Base-by-base conservation (phyloP, 768 basidiomycete species). In the Naganishia randhawae region DNA sequence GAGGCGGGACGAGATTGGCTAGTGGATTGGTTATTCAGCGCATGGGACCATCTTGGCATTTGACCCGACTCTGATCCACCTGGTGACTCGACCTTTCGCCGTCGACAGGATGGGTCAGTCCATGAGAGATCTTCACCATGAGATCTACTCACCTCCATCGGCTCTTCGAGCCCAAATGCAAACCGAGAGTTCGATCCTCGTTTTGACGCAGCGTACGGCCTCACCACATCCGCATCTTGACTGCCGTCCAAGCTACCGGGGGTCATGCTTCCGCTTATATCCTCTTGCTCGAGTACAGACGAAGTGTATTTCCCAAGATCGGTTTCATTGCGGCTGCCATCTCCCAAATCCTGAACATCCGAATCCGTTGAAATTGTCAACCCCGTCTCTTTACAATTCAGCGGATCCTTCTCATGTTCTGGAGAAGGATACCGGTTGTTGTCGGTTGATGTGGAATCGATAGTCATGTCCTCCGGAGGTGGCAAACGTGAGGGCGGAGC, bases 1-100 rank as follows among this genome's bases (percentile, higher is more conserved):
- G 57, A 61, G 2, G 57, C 25, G 27, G 35, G 57, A 41, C 39
- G 22, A 29, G 57, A 61, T 25, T 25, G 37, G n/a, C 33, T 55
- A 17, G 33, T 31, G 32, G 54, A 32, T 31, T 41, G 39, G 29
- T n/a, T n/a, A n/a, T 61, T 39, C 13, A 61, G 39, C 1, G 57
- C 57, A 3, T 61, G 57, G 9, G 57, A 61, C 57, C 57, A 61
- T 61, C 57, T 61, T 19, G 57, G 57, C 11, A 39, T 39, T 29
- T 61, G 57, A 29, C 41, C 57, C n/a, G 57, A 42, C 22, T 61
- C 57, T 19, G 57, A 61, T 27, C 57, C 57, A 17, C 22, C 57
- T 61, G 57, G 57, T 25, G 57, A 61, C 13, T 35, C 57, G 5
- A 61, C 37, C 57, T 61, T 25, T 11, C 16, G 25, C 39, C 16